Conservation (phyloP, 345 rosid species). For the Excoecaria agallocha region DNA sequence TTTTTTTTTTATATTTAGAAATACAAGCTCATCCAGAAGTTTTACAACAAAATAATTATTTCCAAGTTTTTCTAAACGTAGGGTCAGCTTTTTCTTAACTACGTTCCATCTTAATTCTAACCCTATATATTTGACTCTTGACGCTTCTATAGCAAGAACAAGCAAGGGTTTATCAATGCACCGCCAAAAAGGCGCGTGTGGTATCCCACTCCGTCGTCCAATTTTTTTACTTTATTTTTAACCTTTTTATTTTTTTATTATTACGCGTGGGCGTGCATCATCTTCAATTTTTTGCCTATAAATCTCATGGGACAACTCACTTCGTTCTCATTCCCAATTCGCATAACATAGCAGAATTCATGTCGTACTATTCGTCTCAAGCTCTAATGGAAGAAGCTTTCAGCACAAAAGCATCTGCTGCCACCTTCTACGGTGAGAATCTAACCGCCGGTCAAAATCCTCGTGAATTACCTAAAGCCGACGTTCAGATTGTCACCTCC, state of each 20-base stretch:
- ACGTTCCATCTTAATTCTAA: too few species aligned
- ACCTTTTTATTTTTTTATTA: too few species aligned
- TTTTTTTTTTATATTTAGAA: too few species aligned
- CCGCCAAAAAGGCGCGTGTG: neutral
- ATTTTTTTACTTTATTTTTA: too few species aligned
- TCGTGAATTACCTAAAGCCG: slow-evolving; percentile 43
- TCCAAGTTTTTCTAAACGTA: too few species aligned
- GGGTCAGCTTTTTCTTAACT: too few species aligned
- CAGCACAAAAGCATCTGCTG: slow-evolving; percentile 8
- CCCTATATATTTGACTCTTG: too few species aligned
- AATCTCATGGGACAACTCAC: neutral
- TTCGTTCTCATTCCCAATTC: neutral
- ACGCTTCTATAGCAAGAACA: too few species aligned
- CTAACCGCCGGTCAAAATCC: slow-evolving; percentile 15
- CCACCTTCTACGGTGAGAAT: slow-evolving; percentile 11
- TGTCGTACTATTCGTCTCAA: too few species aligned
- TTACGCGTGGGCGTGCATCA: neutral
- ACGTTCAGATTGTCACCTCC: slow-evolving; percentile 65
- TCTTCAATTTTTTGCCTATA: neutral
- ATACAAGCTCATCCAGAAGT: too few species aligned
- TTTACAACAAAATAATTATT: too few species aligned
- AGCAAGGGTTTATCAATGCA: neutral
- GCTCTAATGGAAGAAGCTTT: slow-evolving; percentile 10
- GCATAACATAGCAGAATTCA: neutral
- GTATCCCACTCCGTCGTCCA: too few species aligned